Conservation (phyloP, 78 protist genomes). For the Dictyostelium capitatum region DNA sequence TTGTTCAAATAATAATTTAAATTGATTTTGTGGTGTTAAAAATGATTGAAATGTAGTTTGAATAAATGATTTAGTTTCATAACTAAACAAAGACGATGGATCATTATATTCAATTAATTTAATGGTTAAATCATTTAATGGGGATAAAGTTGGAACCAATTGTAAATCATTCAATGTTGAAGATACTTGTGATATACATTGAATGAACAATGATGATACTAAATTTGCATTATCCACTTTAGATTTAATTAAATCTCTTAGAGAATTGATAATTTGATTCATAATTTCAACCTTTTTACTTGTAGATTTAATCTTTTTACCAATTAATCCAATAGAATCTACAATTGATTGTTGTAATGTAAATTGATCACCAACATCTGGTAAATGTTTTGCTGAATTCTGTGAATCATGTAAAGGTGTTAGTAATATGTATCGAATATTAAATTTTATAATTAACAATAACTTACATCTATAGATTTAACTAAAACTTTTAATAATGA, state of each 20-base stretch:
- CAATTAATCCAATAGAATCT: slow-evolving; percentile 38
- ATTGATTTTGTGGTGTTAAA: slow-evolving; percentile 28
- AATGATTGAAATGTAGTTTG: slow-evolving; percentile 42
- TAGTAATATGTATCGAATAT: too few relatives aligned
- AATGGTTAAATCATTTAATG: slow-evolving; percentile 16
- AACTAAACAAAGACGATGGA: neutral
- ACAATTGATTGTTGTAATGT: slow-evolving; percentile 22
- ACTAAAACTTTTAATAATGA: slow-evolving; percentile 44
- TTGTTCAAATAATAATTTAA: slow-evolving; percentile 38
- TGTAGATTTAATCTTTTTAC: slow-evolving; percentile 7
- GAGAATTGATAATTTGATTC: slow-evolving; percentile 33
- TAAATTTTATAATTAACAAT: too few relatives aligned
- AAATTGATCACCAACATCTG: slow-evolving; percentile 57
- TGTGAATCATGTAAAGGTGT: too few relatives aligned
- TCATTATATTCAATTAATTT: slow-evolving; percentile 36
- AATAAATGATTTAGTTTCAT: slow-evolving; percentile 3
- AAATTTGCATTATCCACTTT: neutral
- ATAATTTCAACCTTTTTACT: slow-evolving; percentile 57
- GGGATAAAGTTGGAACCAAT: neutral
- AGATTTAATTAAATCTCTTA: neutral
- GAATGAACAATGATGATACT: slow-evolving; percentile 4
- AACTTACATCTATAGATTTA: slow-evolving; percentile 26
- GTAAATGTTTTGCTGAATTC: slow-evolving; percentile 30
- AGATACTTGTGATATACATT: slow-evolving; percentile 44
- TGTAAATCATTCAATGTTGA: slow-evolving; percentile 36